Evolutionary conservation across 2,329 filamentous ascomycete species (phyloP).

Genomic region (Pseudopyrenochaeta lycopersici): DNA sequence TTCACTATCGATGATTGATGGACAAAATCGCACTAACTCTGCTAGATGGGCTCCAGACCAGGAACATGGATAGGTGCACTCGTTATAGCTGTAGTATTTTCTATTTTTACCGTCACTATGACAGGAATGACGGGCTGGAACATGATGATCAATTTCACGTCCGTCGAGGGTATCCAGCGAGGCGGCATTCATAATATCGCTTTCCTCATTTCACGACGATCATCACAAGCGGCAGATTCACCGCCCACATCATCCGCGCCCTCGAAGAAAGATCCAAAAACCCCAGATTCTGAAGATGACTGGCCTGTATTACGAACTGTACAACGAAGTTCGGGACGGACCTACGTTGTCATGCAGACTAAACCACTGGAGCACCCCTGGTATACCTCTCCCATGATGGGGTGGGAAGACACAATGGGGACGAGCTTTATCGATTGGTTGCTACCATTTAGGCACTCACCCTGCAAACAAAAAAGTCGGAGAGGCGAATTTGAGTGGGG

Average conservation of each 20-base stretch:
- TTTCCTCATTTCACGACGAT: slow-evolving; percentile 59
- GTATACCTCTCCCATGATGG: slow-evolving; percentile 74
- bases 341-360: slow-evolving; percentile 82
- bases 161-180: slow-evolving; percentile 78
- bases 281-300: slow-evolving; percentile 19
- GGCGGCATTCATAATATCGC: slow-evolving; percentile 75
- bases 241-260: slow-evolving; percentile 22
- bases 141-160: slow-evolving; percentile 78
- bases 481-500: slow-evolving; percentile 76
- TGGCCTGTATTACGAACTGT: slow-evolving; percentile 34
- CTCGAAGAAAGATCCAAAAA: slow-evolving; percentile 14
- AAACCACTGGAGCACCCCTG: slow-evolving; percentile 83
- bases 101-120: slow-evolving; percentile 84
- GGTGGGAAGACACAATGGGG: slow-evolving; percentile 85
- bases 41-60: slow-evolving; percentile 31
- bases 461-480: slow-evolving; percentile 74
- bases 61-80: slow-evolving; percentile 69
- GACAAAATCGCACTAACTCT: neutral
- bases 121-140: slow-evolving; percentile 74
- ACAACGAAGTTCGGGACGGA: slow-evolving; percentile 55
- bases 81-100: slow-evolving; percentile 75
- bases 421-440: slow-evolving; percentile 77
- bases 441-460: slow-evolving; percentile 77
- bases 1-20: too few species aligned
- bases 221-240: slow-evolving; percentile 10